Conservation (phyloP, 352 stramenopile genomes). For the Pythium dissotocum region DNA sequence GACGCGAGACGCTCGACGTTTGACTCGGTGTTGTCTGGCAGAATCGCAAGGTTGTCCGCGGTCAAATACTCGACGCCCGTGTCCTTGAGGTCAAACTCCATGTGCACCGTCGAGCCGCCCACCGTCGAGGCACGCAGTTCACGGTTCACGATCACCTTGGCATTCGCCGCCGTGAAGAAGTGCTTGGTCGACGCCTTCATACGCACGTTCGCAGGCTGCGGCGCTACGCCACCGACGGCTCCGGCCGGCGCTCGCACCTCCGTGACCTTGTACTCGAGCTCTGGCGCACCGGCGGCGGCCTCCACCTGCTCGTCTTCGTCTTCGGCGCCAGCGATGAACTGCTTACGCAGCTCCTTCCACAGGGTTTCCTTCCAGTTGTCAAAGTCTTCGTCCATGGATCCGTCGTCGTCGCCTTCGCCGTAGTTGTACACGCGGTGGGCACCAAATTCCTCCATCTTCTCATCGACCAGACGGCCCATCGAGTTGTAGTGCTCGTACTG, state of each 20-base stretch:
- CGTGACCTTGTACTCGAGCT: slow-evolving; percentile 62
- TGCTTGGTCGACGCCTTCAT: slow-evolving; percentile 87
- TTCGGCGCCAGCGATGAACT: slow-evolving; percentile 47
- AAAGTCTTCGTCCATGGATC: slow-evolving; percentile 91
- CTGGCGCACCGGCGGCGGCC: slow-evolving; percentile 25
- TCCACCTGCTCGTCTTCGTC: slow-evolving; percentile 25
- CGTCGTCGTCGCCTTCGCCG: slow-evolving; percentile 96
- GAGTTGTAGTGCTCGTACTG: slow-evolving; percentile 99
- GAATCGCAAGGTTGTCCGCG: slow-evolving; percentile 93
- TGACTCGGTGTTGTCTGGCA: slow-evolving; percentile 85
- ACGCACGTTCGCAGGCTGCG: slow-evolving; percentile 31
- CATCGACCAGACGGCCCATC: slow-evolving; percentile 93
- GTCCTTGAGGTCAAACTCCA: slow-evolving; percentile 88
- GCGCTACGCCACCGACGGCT: slow-evolving; percentile 15
- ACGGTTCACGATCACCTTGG: slow-evolving; percentile 84
- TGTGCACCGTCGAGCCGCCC: slow-evolving; percentile 86
- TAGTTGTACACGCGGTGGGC: slow-evolving; percentile 86
- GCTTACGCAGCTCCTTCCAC: slow-evolving; percentile 81
- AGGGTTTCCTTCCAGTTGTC: slow-evolving; percentile 95
- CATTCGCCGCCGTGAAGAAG: slow-evolving; percentile 87
- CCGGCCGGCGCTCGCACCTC: slow-evolving; percentile 38
- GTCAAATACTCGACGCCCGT: slow-evolving; percentile 90
- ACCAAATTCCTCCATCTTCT: slow-evolving; percentile 83
- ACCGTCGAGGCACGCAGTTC: slow-evolving; percentile 88
- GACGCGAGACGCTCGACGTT: slow-evolving; percentile 86